A percentile compares a stretch with the other conserved stretches of the same genome.
Evolutionary conservation across 148 eudicot genomes (phyloP).

Genomic region (Camellia granthamiana): DNA sequence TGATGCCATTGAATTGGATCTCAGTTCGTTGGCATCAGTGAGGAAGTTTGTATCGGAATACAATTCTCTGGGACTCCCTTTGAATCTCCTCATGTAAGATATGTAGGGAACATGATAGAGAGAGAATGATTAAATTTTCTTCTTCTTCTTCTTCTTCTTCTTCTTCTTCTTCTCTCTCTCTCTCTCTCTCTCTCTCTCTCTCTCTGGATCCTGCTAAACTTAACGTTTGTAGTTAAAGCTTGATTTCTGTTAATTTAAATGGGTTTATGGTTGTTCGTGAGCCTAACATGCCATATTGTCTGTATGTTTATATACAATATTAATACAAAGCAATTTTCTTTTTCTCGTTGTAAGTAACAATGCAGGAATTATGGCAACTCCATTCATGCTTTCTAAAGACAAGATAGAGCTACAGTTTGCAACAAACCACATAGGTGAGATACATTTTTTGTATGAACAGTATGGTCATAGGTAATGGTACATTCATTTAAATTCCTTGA

Average conservation of each 20-base stretch:
- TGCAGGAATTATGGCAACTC: slow-evolving; percentile 91
- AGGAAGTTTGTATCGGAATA: slow-evolving; percentile 63
- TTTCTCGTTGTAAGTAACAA: slow-evolving; percentile 54
- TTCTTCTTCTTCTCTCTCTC: neutral
- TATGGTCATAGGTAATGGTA: neutral
- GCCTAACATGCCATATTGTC: neutral
- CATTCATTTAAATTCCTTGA: neutral
- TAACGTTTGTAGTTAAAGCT: too few relatives aligned
- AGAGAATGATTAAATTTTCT: neutral
- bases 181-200: neutral
- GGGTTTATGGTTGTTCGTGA: neutral
- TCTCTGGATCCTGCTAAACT: too few relatives aligned
- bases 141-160: neutral
- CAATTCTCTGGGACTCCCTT: slow-evolving; percentile 48
- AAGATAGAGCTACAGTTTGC: slow-evolving; percentile 89
- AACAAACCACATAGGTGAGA: slow-evolving; percentile 74
- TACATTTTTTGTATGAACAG: neutral
- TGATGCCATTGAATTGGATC: slow-evolving; percentile 83
- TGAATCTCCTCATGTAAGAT: slow-evolving; percentile 77
- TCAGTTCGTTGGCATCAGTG: slow-evolving; percentile 69
- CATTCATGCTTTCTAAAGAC: slow-evolving; percentile 80
- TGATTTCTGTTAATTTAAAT: neutral
- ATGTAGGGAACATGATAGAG: neutral
- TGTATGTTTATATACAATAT: neutral
- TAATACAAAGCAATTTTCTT: neutral